Evolutionary conservation across 2,329 filamentous ascomycete species (phyloP).

Genomic region (Penicillium paneum): DNA sequence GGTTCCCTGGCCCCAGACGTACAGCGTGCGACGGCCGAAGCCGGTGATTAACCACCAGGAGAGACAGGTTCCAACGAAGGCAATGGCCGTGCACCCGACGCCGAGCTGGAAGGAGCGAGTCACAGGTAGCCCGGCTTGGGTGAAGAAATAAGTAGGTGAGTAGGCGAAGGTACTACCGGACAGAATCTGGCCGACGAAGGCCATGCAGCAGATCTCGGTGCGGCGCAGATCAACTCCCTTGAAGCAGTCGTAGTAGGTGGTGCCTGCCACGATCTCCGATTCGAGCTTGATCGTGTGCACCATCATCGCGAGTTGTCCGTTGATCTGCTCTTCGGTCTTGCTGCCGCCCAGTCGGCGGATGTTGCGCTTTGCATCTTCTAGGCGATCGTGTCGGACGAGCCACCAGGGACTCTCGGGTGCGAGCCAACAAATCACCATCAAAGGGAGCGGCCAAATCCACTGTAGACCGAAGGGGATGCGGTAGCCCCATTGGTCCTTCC

Average conservation of each 20-base stretch:
- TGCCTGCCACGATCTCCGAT: slow-evolving; percentile 27
- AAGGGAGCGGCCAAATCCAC: slow-evolving; percentile 27
- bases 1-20: slow-evolving; percentile 32
- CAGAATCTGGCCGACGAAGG: slow-evolving; percentile 39
- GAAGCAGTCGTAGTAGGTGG: slow-evolving; percentile 33
- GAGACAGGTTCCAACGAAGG: slow-evolving; percentile 49
- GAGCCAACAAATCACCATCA: slow-evolving; percentile 22
- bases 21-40: slow-evolving; percentile 42
- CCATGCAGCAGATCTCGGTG: slow-evolving; percentile 42
- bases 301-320: slow-evolving; percentile 35
- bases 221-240: slow-evolving; percentile 35
- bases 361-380: slow-evolving; percentile 22
- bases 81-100: slow-evolving; percentile 52
- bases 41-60: slow-evolving; percentile 48
- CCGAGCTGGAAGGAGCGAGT: slow-evolving; percentile 37
- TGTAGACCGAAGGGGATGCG: slow-evolving; percentile 36
- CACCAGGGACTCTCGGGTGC: slow-evolving; percentile 31
- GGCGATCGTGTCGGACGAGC: slow-evolving; percentile 21
- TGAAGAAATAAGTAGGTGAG: slow-evolving; percentile 41
- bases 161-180: slow-evolving; percentile 37
- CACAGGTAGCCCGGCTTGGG: slow-evolving; percentile 38
- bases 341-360: slow-evolving; percentile 18
- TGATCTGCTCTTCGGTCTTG: slow-evolving; percentile 26
- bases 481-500: slow-evolving; percentile 37
- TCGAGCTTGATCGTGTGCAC: slow-evolving; percentile 38